phyloP scores from a whole-genome alignment of 164 flowering plant genomes.

The Macadamia integrifolia region DNA sequence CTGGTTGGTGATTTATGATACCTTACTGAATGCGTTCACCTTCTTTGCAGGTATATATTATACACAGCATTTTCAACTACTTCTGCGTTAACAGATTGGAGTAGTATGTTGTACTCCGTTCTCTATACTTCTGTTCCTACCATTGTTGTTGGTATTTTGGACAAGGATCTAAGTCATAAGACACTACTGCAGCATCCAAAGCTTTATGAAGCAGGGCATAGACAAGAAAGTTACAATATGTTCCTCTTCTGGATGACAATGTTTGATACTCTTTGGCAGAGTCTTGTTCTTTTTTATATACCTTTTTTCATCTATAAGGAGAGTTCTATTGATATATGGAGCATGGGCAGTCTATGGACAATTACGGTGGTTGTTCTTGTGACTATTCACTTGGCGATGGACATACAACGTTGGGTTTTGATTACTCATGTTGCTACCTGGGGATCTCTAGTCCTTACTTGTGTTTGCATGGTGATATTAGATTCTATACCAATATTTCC shows the following conservation, averaged over 20 bases:
- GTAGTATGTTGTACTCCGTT: conserved; percentile 82
- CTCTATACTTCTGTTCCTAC: conserved; percentile 90
- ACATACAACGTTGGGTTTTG: conserved; percentile 66
- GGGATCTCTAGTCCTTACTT: conserved; percentile 83
- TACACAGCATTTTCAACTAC: conserved; percentile 79
- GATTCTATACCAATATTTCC: conserved; percentile 81
- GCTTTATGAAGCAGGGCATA: conserved; percentile 79
- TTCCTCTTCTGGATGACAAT: conserved; percentile 82
- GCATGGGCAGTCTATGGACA: conserved; percentile 91
- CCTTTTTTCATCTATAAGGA: conserved; percentile 52
- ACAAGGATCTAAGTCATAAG: conserved; percentile 75
- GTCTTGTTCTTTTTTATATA: conserved; percentile 75
- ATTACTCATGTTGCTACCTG: conserved; percentile 72
- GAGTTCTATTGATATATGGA: conserved; percentile 79
- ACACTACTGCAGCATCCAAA: conserved; percentile 70
- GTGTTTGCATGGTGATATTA: conserved; percentile 59
- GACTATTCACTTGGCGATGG: conserved; percentile 89
- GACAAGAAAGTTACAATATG: conserved; percentile 82
- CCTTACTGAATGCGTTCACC: not conserved
- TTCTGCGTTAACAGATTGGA: conserved; percentile 91
- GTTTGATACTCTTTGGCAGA: conserved; percentile 95
- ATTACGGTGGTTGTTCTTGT: conserved; percentile 81
- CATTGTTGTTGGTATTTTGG: conserved; percentile 78
- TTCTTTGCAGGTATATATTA: conserved; percentile 61
- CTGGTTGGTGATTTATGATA: not conserved